These are phyloP conservation scores for Ustilago vetiveriae DNA, from an alignment of 1,284 basidiomycete genomes.

Conservation along the genomic window DNA sequence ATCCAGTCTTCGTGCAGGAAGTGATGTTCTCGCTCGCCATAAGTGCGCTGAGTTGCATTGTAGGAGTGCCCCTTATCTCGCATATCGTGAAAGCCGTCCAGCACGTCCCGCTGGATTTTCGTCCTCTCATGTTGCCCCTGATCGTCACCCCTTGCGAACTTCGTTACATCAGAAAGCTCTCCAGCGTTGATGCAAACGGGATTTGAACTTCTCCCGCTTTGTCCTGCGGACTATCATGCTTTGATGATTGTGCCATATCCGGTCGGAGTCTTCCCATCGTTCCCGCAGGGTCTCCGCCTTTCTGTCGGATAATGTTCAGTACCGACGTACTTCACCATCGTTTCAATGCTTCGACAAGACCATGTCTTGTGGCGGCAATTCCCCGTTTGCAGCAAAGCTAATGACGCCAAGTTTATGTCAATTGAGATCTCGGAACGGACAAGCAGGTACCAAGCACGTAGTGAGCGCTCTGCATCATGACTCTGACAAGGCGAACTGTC, in stretches of 20 bases:
- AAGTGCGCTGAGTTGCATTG: slow-evolving; percentile 10
- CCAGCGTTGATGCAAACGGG: background rate
- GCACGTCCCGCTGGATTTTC: too few relatives aligned
- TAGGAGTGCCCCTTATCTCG: slow-evolving; percentile 6
- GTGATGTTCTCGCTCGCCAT: slow-evolving; percentile 17
- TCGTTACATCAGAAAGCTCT: background rate
- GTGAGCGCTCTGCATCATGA: slow-evolving; percentile 2
- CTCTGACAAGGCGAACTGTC: background rate
- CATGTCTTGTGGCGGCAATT: too few relatives aligned
- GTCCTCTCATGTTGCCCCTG: background rate
- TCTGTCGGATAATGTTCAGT: too few relatives aligned
- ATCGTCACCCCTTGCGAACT: background rate
- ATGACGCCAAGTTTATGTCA: too few relatives aligned
- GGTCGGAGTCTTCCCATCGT: slow-evolving; percentile 24
- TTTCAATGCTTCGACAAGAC: too few relatives aligned
- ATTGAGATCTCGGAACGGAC: slow-evolving; percentile 10
- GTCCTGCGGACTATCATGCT: background rate
- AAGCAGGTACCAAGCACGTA: slow-evolving; percentile 24
- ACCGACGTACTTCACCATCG: too few relatives aligned
- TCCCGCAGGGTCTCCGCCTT: slow-evolving; percentile 1
- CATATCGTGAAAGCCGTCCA: slow-evolving; percentile 3
- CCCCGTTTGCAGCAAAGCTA: too few relatives aligned
- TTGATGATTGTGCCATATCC: slow-evolving; percentile 20
- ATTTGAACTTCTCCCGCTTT: background rate
- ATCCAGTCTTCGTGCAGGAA: background rate